Conservation (phyloP, 257 asterid genomes). For the Leptodermis oblonga region DNA sequence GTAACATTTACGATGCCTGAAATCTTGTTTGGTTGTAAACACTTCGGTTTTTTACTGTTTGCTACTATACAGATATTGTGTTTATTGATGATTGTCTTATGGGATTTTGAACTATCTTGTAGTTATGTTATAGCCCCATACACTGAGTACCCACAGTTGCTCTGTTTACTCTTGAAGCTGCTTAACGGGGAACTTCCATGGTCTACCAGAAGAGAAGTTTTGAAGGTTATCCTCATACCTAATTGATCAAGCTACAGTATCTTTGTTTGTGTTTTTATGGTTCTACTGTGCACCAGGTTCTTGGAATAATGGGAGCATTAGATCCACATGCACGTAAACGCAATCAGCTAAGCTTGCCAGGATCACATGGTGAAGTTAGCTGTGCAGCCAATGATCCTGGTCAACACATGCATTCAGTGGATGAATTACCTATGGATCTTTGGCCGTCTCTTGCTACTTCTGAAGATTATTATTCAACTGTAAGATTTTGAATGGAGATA, state of each 20-base stretch:
- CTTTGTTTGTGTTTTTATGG: constrained; percentile 12
- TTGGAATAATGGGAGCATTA: constrained; percentile 98
- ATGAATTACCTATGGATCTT: constrained; percentile 89
- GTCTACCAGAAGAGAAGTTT: constrained; percentile 96
- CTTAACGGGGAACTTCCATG: constrained; percentile 98
- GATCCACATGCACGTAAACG: constrained; percentile 95
- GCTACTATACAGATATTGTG: not conserved
- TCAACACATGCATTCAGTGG: constrained; percentile 78
- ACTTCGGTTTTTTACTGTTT: not conserved
- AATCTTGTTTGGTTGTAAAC: not conserved
- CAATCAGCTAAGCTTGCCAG: constrained; percentile 76
- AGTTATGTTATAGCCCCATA: constrained; percentile 95
- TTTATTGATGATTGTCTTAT: constrained; percentile 5
- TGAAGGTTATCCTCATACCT: constrained; percentile 76
- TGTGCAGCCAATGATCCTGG: constrained; percentile 81
- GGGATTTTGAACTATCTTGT: constrained; percentile 28
- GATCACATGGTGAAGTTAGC: constrained; percentile 91
- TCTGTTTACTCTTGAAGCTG: constrained; percentile 87
- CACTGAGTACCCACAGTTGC: constrained; percentile 87
- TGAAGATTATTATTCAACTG: constrained; percentile 96
- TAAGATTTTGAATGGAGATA: constrained; percentile 39
- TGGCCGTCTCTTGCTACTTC: constrained; percentile 99
- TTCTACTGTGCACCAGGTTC: constrained; percentile 54
- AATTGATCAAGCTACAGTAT: constrained; percentile 13
- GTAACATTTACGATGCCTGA: not conserved